phyloP scores from a whole-genome alignment of 2,329 filamentous ascomycete species.

The Gnomoniopsis sp. region DNA sequence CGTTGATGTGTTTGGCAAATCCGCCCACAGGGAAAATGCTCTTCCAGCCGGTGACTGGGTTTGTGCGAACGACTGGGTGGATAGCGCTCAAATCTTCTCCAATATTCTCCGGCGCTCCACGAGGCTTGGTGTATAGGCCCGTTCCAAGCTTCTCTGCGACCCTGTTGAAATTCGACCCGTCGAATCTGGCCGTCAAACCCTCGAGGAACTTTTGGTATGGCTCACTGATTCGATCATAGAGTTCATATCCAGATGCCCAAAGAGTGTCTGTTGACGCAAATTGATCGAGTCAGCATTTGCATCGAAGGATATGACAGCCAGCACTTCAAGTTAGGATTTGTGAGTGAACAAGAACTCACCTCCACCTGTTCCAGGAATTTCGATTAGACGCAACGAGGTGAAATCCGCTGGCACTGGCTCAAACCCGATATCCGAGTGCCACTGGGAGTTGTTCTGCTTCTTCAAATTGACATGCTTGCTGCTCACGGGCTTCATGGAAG shows the following conservation, averaged over 20 bases:
- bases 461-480: constrained; percentile 28
- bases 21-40: constrained; percentile 43
- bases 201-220: constrained; percentile 47
- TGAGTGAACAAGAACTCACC: constrained; percentile 22
- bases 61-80: constrained; percentile 58
- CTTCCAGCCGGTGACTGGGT: constrained; percentile 64
- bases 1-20: constrained; percentile 41
- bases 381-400: constrained; percentile 48
- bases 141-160: constrained; percentile 37
- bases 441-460: constrained; percentile 35
- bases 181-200: constrained; percentile 40
- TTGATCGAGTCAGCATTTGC: background rate
- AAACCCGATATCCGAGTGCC: constrained; percentile 54
- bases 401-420: constrained; percentile 52
- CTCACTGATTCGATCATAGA: constrained; percentile 46
- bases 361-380: constrained; percentile 37
- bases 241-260: constrained; percentile 41
- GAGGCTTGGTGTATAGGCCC: constrained; percentile 40
- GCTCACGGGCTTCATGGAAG: constrained; percentile 1
- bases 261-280: constrained; percentile 38
- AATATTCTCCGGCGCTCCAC: constrained; percentile 53
- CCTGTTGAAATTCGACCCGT: constrained; percentile 37
- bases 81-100: constrained; percentile 45
- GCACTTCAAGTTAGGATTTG: background rate
- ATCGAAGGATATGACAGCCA: too few species aligned